Evolutionary conservation across 192 early-diverging fungal species (phyloP).

Genomic region (Podila verticillata): DNA sequence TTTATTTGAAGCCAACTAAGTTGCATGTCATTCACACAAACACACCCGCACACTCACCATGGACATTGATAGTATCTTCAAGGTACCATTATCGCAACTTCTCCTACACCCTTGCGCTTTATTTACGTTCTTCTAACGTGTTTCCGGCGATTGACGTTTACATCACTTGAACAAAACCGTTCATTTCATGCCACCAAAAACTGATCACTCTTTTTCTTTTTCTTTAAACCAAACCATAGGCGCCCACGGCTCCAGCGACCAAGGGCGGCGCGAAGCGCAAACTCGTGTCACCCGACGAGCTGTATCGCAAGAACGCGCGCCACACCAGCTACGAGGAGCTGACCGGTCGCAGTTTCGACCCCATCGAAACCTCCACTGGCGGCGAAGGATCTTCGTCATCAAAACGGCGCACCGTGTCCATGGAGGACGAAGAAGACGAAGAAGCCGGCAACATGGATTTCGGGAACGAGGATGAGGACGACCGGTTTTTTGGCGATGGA

Average conservation of each 20-base stretch:
- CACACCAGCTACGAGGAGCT: conserved; percentile 46
- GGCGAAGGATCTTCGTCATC: conserved; percentile 19
- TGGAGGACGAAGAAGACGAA: conserved; percentile 29
- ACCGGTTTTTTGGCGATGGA: conserved; percentile 87
- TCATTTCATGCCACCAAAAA: background rate
- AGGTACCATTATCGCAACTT: conserved; percentile 13
- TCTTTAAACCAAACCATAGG: conserved; percentile 7
- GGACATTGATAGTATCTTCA: conserved; percentile 50
- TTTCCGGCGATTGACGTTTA: background rate
- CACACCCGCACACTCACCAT: conserved; percentile 7
- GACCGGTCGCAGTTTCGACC: conserved; percentile 41
- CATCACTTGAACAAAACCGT: background rate
- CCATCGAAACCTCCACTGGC: conserved; percentile 1
- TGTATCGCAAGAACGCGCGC: conserved; percentile 45
- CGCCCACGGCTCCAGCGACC: conserved; percentile 43
- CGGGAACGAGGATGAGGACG: conserved; percentile 74
- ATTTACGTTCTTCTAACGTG: background rate
- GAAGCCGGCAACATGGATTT: background rate
- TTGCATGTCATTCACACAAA: background rate
- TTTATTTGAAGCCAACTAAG: too few relatives aligned
- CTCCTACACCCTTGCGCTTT: background rate
- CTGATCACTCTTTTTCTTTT: too few relatives aligned
- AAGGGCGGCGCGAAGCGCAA: conserved; percentile 42
- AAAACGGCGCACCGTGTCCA: conserved; percentile 32
- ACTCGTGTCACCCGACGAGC: conserved; percentile 38